A percentile compares a stretch with the other conserved stretches of the same genome.
Evolutionary conservation across 2,329 filamentous ascomycete species (phyloP).

Genomic region (Neofusicoccum kwambonambiense): DNA sequence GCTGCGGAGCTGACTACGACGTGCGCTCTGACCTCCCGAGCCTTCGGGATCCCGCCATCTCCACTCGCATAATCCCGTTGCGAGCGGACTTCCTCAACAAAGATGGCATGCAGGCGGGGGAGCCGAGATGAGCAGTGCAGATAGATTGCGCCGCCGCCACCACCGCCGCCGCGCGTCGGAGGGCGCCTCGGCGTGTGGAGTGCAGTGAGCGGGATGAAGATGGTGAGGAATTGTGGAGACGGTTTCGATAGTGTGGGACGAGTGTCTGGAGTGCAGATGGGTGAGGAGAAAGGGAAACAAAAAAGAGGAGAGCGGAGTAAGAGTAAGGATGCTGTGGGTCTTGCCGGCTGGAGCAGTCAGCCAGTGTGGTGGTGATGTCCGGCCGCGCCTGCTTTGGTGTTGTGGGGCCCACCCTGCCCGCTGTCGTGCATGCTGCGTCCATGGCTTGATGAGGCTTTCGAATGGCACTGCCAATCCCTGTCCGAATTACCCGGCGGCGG

Average conservation of each 20-base stretch:
- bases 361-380: constrained; percentile 1
- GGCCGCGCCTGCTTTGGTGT: constrained; percentile 7
- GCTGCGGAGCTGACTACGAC: not conserved
- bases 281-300: not conserved
- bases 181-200: not conserved
- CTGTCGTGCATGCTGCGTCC: not conserved
- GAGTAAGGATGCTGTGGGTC: constrained; percentile 1
- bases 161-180: not conserved
- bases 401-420: not conserved
- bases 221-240: constrained; percentile 3
- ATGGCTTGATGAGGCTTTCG: not conserved
- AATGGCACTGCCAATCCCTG: not conserved
- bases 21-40: not conserved
- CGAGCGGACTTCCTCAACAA: not conserved
- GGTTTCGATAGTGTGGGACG: not conserved
- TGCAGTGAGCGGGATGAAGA: not conserved
- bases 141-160: not conserved
- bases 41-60: not conserved
- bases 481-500: not conserved
- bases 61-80: not conserved
- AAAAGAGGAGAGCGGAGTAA: not conserved
- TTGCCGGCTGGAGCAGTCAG: not conserved
- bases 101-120: not conserved
- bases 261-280: not conserved
- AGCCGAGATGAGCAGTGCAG: not conserved